Evolutionary conservation across 2,329 filamentous ascomycete species (phyloP).

Genomic region (Diaporthe vexans): DNA sequence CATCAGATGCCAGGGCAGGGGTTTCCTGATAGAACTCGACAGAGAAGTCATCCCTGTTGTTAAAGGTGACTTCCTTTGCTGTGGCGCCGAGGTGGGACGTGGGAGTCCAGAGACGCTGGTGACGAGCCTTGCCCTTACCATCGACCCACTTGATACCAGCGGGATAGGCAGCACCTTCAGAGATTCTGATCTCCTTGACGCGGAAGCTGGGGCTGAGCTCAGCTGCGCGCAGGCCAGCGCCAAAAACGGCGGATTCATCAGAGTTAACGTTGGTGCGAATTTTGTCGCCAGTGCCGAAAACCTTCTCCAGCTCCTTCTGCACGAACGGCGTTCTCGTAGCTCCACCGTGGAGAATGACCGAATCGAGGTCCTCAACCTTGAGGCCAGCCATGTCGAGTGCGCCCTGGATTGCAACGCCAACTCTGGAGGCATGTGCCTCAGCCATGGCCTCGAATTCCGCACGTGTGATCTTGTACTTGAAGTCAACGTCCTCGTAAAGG

Average conservation of each 20-base stretch:
- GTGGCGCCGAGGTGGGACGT: constrained; percentile 81
- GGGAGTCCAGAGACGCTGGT: constrained; percentile 87
- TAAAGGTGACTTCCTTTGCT: constrained; percentile 87
- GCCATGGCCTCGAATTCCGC: constrained; percentile 86
- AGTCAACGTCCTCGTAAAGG: constrained; percentile 91
- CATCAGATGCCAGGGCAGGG: constrained; percentile 56
- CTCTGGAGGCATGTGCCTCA: constrained; percentile 75
- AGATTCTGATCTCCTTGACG: constrained; percentile 93
- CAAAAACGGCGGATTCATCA: constrained; percentile 96
- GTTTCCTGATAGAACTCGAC: constrained; percentile 85
- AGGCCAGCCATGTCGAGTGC: constrained; percentile 82
- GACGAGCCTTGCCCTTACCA: constrained; percentile 77
- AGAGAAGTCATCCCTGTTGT: constrained; percentile 84
- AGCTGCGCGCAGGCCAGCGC: constrained; percentile 93
- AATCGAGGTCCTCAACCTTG: constrained; percentile 82
- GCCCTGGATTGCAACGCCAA: constrained; percentile 77
- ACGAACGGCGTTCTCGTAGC: constrained; percentile 93
- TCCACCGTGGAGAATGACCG: constrained; percentile 93
- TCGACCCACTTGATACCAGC: constrained; percentile 81
- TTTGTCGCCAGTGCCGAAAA: constrained; percentile 80
- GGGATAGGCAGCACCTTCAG: constrained; percentile 82
- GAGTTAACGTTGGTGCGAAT: constrained; percentile 95
- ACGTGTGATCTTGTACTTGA: constrained; percentile 89
- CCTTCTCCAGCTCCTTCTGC: constrained; percentile 86
- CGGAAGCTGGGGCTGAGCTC: constrained; percentile 94